phyloP scores from a whole-genome alignment of 2,329 filamentous ascomycete species.

The Xylaria multiplex region DNA sequence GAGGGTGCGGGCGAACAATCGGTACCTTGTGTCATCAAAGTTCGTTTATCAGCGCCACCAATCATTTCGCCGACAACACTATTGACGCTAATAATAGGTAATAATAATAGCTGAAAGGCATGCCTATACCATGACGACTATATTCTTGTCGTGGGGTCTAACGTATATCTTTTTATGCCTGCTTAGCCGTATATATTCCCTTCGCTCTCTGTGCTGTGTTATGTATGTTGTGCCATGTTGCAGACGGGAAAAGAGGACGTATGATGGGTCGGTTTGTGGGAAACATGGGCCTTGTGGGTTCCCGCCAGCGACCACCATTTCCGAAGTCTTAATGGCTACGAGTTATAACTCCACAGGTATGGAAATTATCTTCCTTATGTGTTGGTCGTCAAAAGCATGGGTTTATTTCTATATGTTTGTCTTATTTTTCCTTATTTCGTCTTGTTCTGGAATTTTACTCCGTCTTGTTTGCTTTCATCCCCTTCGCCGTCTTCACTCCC shows the following conservation, averaged over 20 bases:
- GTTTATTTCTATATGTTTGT: slow-evolving; percentile 7
- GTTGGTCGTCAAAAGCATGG: neutral
- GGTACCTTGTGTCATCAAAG: slow-evolving; percentile 21
- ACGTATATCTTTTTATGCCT: neutral
- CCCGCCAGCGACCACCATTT: neutral
- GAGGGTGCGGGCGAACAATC: neutral
- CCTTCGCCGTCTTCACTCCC: slow-evolving; percentile 13
- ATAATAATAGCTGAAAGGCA: slow-evolving; percentile 1
- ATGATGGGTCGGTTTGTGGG: neutral
- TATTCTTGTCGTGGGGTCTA: neutral
- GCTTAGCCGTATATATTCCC: neutral
- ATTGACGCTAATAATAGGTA: slow-evolving; percentile 12
- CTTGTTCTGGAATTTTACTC: slow-evolving; percentile 9
- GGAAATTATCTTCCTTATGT: neutral
- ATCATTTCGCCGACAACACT: slow-evolving; percentile 17
- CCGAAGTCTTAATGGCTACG: slow-evolving; percentile 7
- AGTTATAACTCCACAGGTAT: slow-evolving; percentile 7
- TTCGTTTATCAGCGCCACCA: slow-evolving; percentile 20
- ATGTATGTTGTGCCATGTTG: neutral
- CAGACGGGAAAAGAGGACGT: neutral
- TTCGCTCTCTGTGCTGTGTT: neutral
- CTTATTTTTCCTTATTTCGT: slow-evolving; percentile 7
- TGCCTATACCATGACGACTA: neutral
- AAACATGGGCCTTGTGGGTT: slow-evolving; percentile 5
- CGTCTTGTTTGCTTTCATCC: slow-evolving; percentile 30